Base-by-base conservation (phyloP, 176 grass and related monocot species). In the Oryza australiensis region DNA sequence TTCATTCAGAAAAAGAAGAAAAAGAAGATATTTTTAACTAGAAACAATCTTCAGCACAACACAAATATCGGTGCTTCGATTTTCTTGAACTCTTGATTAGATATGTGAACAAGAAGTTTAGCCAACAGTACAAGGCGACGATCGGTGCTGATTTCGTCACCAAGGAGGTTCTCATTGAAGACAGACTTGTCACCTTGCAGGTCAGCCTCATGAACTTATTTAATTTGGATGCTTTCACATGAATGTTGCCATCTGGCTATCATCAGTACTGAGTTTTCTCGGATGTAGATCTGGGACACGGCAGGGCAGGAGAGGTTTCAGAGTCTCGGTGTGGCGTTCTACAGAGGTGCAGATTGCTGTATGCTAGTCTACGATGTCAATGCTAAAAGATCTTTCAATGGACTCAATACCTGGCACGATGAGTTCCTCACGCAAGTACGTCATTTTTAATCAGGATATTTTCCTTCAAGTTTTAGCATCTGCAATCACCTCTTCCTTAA, bases 221-320 rank as follows among this genome's bases (percentile, higher is more conserved):
- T 89, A 1, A n/a, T 67, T 67, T 91, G 1, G 45, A 46, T 80
- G 68, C 35, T 62, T 78, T 79, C 69, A 32, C 16, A 37, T 24
- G 26, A 28, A 14, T 2, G 46, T 23, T 33, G 16, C 7, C 30
- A 13, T 71, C 40, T 34, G 24, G 70, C 41, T 26, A 10, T 46
- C 41, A 46, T 14, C 12, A 57, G 0, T 14, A 68, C n/a, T 79
- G 38, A 29, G 53, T 3, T 46, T 82, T 16, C 32, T 73, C 18
- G 55, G 11, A 9, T 85, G 62, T 82, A 99, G 96, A 92, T 99
- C 24, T 99, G 96, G 96, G 96, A 99, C 65, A 99, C 96, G 6
- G 96, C 96, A 71, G 96, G 96, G 34, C 96, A 99, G 84, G 96
- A 99, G 85, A 90, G 96, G 85, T 99, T 99, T 68, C 96, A 99